phyloP scores from a whole-genome alignment of 1,284 basidiomycete genomes.

The Prillingera fragicola region DNA sequence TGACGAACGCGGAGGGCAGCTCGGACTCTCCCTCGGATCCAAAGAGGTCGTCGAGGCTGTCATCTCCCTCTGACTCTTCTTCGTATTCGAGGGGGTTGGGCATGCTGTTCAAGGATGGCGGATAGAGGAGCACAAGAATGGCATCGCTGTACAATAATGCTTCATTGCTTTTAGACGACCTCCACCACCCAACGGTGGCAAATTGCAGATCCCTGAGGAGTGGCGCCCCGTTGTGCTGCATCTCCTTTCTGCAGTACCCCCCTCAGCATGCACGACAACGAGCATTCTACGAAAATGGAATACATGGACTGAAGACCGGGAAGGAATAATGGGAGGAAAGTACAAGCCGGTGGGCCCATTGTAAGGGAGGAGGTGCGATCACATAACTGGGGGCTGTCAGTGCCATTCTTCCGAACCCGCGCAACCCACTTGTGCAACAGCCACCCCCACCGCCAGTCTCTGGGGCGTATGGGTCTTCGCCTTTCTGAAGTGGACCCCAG shows the following conservation, averaged over 20 bases:
- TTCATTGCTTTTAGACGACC: no score
- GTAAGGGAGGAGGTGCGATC: no score
- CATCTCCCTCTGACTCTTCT: slow-evolving; percentile 32
- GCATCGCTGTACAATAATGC: no score
- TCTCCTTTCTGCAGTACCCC: no score
- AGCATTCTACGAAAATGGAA: no score
- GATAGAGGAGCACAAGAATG: background rate
- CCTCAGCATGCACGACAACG: no score
- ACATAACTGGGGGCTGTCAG: slow-evolving; percentile 11
- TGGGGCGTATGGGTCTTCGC: slow-evolving; percentile 53
- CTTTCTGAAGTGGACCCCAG: slow-evolving; percentile 85
- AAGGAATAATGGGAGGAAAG: no score
- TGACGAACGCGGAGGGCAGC: slow-evolving; percentile 2
- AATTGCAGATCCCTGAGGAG: no score
- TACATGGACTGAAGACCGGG: no score
- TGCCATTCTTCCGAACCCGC: background rate
- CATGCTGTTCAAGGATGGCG: slow-evolving; percentile 3
- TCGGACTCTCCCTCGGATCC: slow-evolving; percentile 23
- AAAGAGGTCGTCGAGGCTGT: slow-evolving; percentile 26
- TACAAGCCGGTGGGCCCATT: no score
- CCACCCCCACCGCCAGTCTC: slow-evolving; percentile 27
- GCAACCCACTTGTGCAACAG: slow-evolving; percentile 36
- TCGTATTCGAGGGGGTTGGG: slow-evolving; percentile 24
- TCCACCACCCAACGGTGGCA: no score
- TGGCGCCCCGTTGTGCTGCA: no score